Evolutionary conservation across 1,284 basidiomycete species (phyloP).

Genomic region (Schizophyllum commune): DNA sequence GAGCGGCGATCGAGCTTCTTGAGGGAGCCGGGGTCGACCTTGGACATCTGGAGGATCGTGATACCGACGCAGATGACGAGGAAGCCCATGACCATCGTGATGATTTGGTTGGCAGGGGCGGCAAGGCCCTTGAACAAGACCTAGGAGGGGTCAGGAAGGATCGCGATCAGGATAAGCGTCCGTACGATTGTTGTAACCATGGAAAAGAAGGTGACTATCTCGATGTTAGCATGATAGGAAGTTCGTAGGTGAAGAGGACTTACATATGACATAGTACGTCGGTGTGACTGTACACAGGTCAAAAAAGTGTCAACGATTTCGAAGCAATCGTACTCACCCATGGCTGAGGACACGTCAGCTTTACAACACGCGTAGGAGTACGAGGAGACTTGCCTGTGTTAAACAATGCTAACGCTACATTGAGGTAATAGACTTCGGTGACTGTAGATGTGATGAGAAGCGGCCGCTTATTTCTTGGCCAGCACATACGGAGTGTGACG

Average conservation of each 20-base stretch:
- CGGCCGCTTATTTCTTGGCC: constrained; percentile 9
- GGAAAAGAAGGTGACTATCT: constrained; percentile 76
- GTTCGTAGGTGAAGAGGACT: constrained; percentile 18
- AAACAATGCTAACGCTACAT: constrained; percentile 93
- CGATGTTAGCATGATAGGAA: constrained; percentile 12
- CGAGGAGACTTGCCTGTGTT: constrained; percentile 61
- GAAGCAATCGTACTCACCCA: constrained; percentile 45
- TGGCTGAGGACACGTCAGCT: constrained; percentile 39
- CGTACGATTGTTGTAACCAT: constrained; percentile 79
- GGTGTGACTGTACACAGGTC: constrained; percentile 57
- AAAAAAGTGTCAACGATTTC: constrained; percentile 4
- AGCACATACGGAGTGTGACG: constrained; percentile 60
- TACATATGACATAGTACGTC: constrained; percentile 82
- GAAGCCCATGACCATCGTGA: constrained; percentile 91
- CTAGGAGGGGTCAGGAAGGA: constrained; percentile 21
- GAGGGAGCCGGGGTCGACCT: constrained; percentile 76
- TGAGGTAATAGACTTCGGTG: constrained; percentile 92
- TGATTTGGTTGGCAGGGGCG: constrained; percentile 66
- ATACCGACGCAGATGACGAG: constrained; percentile 86
- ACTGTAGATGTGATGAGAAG: constrained; percentile 37
- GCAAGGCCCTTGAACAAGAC: constrained; percentile 90
- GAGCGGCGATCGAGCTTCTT: constrained; percentile 74
- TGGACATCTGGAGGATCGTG: constrained; percentile 93
- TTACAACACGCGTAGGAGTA: not conserved
- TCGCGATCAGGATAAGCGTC: constrained; percentile 7